phyloP scores from a whole-genome alignment of 2,329 filamentous ascomycete genomes.

The Tympanopsis confertula region DNA sequence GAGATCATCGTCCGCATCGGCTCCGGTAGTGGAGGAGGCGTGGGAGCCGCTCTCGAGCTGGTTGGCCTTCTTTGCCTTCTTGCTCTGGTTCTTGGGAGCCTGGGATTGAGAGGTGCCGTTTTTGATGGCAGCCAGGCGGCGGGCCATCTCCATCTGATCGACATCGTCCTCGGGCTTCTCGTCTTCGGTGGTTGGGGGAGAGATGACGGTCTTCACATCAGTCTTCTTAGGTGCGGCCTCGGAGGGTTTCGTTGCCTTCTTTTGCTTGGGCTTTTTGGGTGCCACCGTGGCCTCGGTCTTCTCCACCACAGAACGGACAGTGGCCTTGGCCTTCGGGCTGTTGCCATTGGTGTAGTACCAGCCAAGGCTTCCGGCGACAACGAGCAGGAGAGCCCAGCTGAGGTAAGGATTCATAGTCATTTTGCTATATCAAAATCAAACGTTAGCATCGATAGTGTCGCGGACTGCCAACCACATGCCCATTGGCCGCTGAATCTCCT shows the following conservation, averaged over 20 bases:
- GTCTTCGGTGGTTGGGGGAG: too few relatives aligned
- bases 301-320: conserved; percentile 16
- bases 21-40: neutral
- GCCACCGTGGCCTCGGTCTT: conserved; percentile 16
- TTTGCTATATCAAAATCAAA: too few relatives aligned
- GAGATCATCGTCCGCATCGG: conserved; percentile 1
- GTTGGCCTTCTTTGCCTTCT: neutral
- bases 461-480: too few relatives aligned
- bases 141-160: neutral
- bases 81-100: neutral
- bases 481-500: too few relatives aligned
- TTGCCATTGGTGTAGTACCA: conserved; percentile 25
- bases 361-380: conserved; percentile 23
- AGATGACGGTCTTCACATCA: too few relatives aligned
- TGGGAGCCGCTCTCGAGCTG: neutral
- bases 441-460: too few relatives aligned
- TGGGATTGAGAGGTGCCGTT: neutral
- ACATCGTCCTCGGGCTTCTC: neutral
- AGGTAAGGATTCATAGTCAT: conserved; percentile 27
- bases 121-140: neutral
- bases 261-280: conserved; percentile 25
- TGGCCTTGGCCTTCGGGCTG: conserved; percentile 15
- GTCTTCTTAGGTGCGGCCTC: neutral
- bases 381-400: conserved; percentile 27
- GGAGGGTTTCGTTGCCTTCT: conserved; percentile 17